These are phyloP conservation scores for Botrytis fabae DNA, from an alignment of 2,329 filamentous ascomycete species.

Conservation along the genomic window DNA sequence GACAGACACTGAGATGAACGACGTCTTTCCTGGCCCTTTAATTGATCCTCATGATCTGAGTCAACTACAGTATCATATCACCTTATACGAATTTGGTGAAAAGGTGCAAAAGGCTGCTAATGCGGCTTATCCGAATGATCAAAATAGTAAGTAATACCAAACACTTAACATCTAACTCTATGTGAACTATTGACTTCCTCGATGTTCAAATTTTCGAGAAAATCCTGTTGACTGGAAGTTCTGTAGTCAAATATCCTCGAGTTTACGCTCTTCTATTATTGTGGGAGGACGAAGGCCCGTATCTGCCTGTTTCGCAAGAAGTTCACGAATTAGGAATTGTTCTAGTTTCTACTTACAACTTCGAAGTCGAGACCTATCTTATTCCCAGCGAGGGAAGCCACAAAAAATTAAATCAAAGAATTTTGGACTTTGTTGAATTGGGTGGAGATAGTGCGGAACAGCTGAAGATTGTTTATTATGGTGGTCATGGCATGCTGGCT, in stretches of 20 bases:
- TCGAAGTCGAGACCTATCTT: constrained; percentile 27
- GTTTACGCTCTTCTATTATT: constrained; percentile 30
- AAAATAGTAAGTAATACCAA: constrained; percentile 45
- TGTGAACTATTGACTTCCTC: background rate
- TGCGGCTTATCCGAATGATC: constrained; percentile 60
- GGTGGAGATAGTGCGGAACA: background rate
- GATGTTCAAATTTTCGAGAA: background rate
- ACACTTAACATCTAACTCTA: background rate
- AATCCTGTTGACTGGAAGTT: background rate
- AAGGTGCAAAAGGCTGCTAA: constrained; percentile 64
- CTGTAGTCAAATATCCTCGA: constrained; percentile 46
- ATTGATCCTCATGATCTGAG: constrained; percentile 19
- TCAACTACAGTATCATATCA: constrained; percentile 27
- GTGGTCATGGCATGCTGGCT: background rate
- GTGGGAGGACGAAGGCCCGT: background rate
- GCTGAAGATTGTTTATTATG: background rate
- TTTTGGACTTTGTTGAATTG: background rate
- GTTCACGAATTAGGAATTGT: background rate
- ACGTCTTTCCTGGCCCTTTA: background rate
- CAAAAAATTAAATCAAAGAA: background rate
- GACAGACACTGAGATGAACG: background rate
- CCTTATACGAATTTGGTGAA: constrained; percentile 24
- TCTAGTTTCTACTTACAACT: background rate
- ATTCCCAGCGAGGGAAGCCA: constrained; percentile 27
- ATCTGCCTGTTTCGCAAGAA: background rate